Percentiles rank a stretch among this genome's conserved stretches.
Evolutionary conservation across 2,329 filamentous ascomycete genomes (phyloP).

Genomic region (Dryadomyces quercus-mongolicae): DNA sequence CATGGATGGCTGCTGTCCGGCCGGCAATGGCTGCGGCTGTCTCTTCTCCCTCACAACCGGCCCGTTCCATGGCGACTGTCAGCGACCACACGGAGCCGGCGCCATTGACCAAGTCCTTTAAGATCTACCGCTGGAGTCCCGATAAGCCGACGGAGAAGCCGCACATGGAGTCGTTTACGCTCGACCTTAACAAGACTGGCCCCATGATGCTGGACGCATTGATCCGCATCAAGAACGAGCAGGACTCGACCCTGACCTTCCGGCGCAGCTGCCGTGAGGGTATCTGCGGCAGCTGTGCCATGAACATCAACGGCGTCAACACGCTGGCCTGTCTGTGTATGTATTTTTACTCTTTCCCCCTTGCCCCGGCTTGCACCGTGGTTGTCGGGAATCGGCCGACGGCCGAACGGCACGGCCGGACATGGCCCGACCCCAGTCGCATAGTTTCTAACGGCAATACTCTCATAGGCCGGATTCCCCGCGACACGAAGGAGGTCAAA

Average conservation of each 20-base stretch:
- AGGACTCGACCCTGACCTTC: constrained; percentile 94
- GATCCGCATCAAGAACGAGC: constrained; percentile 97
- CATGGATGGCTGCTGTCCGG: constrained; percentile 14
- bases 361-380: background rate
- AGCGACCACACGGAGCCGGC: constrained; percentile 37
- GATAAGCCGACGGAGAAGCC: constrained; percentile 89
- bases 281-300: constrained; percentile 96
- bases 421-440: background rate
- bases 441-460: constrained; percentile 1
- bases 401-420: background rate
- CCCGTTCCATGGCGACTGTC: constrained; percentile 43
- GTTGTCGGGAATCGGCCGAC: background rate
- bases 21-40: constrained; percentile 24
- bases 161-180: constrained; percentile 83
- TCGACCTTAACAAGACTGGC: constrained; percentile 97
- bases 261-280: constrained; percentile 92
- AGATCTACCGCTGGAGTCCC: constrained; percentile 98
- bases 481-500: constrained; percentile 75
- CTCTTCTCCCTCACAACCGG: constrained; percentile 16
- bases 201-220: constrained; percentile 97
- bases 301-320: constrained; percentile 99
- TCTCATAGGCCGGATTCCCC: constrained; percentile 73
- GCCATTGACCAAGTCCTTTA: constrained; percentile 79
- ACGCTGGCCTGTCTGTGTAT: constrained; percentile 94
- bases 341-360: constrained; percentile 24